These are phyloP conservation scores for Theobroma grandiflorum DNA, from an alignment of 441 rosid genomes.

Conservation along the genomic window DNA sequence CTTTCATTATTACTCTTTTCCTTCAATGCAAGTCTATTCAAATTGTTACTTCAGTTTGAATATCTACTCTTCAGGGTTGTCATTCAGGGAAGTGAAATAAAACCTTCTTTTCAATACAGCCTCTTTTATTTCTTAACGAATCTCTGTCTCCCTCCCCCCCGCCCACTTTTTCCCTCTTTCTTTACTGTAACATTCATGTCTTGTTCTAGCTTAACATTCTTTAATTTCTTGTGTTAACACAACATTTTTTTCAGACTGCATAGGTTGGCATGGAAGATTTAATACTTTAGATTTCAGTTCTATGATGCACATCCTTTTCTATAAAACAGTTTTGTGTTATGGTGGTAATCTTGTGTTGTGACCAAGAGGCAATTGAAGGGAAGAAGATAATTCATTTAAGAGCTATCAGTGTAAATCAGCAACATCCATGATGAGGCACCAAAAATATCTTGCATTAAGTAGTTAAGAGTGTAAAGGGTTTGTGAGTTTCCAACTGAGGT, in stretches of 20 bases:
- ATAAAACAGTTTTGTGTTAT: not conserved
- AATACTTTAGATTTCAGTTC: not conserved
- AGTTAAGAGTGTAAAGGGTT: not conserved
- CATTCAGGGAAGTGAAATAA: not conserved
- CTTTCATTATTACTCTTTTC: not conserved
- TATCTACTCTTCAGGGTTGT: not conserved
- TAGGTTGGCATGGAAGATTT: not conserved
- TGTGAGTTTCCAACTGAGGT: not conserved
- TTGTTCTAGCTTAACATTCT: not conserved
- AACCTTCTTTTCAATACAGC: not conserved
- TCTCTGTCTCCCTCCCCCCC: not conserved
- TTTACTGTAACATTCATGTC: not conserved
- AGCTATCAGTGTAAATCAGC: constrained; percentile 8
- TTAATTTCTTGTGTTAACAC: not conserved
- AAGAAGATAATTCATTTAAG: not conserved
- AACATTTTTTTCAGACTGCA: not conserved
- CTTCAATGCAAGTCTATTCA: not conserved
- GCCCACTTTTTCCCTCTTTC: too few relatives aligned
- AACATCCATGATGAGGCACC: not conserved
- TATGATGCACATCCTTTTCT: not conserved
- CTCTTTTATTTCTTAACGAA: not conserved
- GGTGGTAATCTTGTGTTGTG: not conserved
- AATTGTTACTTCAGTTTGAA: not conserved
- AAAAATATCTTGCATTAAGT: not conserved
- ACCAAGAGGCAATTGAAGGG: not conserved